Conservation (phyloP, 176 grass and related monocot species). For the Eragrostis curvula region DNA sequence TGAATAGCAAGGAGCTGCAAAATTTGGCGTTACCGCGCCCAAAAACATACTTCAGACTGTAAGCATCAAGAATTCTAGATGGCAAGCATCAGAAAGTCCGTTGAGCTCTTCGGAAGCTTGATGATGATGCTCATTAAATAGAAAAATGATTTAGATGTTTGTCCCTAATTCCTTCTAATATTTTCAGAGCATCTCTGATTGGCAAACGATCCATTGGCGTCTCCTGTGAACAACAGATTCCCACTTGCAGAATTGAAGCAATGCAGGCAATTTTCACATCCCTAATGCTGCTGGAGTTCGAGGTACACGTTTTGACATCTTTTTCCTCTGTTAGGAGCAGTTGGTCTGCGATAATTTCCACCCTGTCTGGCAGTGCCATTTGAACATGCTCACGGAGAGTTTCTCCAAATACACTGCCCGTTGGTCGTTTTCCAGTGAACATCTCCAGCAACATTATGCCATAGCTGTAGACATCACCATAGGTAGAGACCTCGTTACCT, state of each 20-base stretch:
- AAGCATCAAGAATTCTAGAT: too few species aligned
- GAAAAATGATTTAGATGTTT: neutral
- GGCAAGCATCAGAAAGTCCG: too few species aligned
- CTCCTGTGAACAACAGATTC: neutral
- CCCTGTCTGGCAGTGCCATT: neutral
- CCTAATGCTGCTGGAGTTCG: neutral
- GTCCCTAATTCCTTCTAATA: neutral
- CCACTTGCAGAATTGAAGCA: neutral
- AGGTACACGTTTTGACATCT: neutral
- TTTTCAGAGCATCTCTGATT: constrained; percentile 2
- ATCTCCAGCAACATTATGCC: too few species aligned
- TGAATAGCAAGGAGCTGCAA: too few species aligned
- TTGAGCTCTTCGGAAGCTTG: too few species aligned
- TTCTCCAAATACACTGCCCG: neutral
- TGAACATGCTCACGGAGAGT: neutral
- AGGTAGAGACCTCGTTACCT: neutral
- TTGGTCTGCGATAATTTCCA: neutral
- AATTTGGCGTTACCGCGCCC: too few species aligned
- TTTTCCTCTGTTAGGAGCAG: neutral
- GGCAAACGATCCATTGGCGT: neutral
- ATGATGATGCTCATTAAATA: too few species aligned
- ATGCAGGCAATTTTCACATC: neutral
- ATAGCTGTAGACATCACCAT: too few species aligned
- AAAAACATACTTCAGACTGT: too few species aligned
- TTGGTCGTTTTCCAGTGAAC: neutral